Conservation (phyloP, 208 protist species). For the Trypanosoma vivax region DNA sequence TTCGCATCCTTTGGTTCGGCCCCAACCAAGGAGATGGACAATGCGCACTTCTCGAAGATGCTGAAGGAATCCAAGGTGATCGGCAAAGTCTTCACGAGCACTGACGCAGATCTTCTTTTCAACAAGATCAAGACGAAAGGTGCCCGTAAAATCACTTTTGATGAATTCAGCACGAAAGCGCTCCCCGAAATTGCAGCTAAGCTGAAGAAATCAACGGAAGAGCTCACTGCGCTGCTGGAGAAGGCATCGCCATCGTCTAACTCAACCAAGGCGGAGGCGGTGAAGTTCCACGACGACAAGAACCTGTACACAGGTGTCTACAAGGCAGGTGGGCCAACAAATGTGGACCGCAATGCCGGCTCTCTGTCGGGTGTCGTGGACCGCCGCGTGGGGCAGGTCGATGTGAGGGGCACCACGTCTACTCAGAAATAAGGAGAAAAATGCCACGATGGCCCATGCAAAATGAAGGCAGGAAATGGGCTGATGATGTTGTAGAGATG, state of each 20-base stretch:
- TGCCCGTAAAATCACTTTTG: conserved; percentile 76
- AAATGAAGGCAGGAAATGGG: not conserved
- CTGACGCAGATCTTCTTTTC: conserved; percentile 87
- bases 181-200: conserved; percentile 83
- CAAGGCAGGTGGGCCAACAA: conserved; percentile 85
- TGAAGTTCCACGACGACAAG: conserved; percentile 90
- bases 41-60: conserved; percentile 89
- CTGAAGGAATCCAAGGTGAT: conserved; percentile 89
- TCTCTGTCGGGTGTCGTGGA: conserved; percentile 82
- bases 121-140: conserved; percentile 88
- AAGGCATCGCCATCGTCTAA: conserved; percentile 44
- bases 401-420: conserved; percentile 69
- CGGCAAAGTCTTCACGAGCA: conserved; percentile 81
- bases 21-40: conserved; percentile 85
- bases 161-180: conserved; percentile 58
- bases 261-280: conserved; percentile 76
- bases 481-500: not conserved
- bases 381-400: conserved; percentile 58
- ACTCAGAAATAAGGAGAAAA: conserved; percentile 56
- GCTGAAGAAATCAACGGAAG: conserved; percentile 74
- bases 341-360: conserved; percentile 83
- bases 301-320: conserved; percentile 85
- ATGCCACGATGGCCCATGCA: not conserved
- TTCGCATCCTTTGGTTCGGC: conserved; percentile 86
- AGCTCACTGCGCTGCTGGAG: conserved; percentile 49